Evolutionary conservation across 495 filamentous ascomycete species (phyloP).

Genomic region (Neurospora terricola): DNA sequence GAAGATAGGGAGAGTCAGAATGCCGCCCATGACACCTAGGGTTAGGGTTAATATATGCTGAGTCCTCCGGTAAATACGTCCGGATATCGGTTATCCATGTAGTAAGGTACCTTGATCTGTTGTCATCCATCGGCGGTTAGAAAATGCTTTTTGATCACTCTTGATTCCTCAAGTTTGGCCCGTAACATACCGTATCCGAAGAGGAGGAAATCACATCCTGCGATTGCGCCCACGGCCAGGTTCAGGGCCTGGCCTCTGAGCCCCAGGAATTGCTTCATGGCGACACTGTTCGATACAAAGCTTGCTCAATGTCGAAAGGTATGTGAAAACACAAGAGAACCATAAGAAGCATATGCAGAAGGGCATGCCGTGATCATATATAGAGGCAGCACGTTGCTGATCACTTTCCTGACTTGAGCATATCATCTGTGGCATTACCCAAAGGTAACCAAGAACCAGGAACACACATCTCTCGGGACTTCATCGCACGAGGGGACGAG

Average conservation of each 20-base stretch:
- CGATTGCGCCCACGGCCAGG: conserved; percentile 56
- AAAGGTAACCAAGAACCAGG: background rate
- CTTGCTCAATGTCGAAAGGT: background rate
- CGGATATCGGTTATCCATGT: too few species aligned
- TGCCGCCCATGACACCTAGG: conserved; percentile 52
- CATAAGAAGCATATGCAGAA: background rate
- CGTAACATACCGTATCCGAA: conserved; percentile 32
- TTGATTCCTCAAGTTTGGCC: background rate
- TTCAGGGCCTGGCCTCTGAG: conserved; percentile 57
- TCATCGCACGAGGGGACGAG: background rate
- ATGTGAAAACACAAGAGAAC: background rate
- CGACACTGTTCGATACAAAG: conserved; percentile 1
- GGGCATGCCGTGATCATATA: background rate
- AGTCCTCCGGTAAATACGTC: too few species aligned
- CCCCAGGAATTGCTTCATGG: conserved; percentile 48
- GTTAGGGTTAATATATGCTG: too few species aligned
- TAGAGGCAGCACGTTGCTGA: background rate
- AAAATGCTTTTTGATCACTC: background rate
- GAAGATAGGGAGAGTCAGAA: conserved; percentile 46
- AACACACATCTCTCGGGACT: background rate
- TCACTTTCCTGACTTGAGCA: background rate
- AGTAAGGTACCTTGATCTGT: conserved; percentile 38
- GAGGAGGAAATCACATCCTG: conserved; percentile 59
- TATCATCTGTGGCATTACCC: background rate
- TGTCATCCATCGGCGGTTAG: background rate